phyloP scores from a whole-genome alignment of 1,284 basidiomycete species.

The Rhodotorula sp. region DNA sequence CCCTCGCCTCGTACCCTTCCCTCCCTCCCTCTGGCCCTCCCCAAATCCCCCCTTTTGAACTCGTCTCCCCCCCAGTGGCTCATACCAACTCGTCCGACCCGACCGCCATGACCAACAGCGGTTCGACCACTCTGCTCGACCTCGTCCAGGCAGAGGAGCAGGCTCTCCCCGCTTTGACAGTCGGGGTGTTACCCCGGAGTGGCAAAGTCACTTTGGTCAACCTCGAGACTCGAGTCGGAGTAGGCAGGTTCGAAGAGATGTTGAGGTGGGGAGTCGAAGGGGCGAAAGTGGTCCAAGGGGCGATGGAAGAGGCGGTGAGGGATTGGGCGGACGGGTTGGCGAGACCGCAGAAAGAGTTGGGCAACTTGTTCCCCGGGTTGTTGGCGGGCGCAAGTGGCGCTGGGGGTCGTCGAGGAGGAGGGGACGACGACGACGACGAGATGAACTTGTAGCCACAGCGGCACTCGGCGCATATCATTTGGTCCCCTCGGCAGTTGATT shows the following conservation, averaged over 20 bases:
- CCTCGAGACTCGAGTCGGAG: conserved; percentile 90
- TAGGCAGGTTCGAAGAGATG: conserved; percentile 88
- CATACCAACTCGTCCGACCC: conserved; percentile 29
- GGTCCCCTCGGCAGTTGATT: no score
- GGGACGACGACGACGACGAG: conserved; percentile 23
- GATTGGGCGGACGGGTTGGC: conserved; percentile 27
- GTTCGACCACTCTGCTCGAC: conserved; percentile 70
- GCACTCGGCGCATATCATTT: no score
- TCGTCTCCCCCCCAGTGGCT: conserved; percentile 18
- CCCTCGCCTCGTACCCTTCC: conserved; percentile 65
- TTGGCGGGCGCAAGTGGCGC: neutral
- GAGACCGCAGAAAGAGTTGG: conserved; percentile 15
- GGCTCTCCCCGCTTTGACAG: conserved; percentile 80
- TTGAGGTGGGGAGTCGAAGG: conserved; percentile 75
- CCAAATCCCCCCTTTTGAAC: conserved; percentile 37
- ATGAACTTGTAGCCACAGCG: conserved; percentile 15
- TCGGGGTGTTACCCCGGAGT: conserved; percentile 79
- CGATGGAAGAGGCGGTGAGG: conserved; percentile 38
- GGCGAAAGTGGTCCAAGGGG: conserved; percentile 65
- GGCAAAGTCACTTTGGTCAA: conserved; percentile 80
- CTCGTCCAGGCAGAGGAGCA: conserved; percentile 84
- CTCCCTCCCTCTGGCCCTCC: conserved; percentile 29
- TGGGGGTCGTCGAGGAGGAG: neutral
- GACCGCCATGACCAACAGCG: conserved; percentile 15
- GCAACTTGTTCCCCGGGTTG: conserved; percentile 25